These are phyloP conservation scores for Luffa aegyptiaca DNA, from an alignment of 306 rosid species.

Conservation along the genomic window DNA sequence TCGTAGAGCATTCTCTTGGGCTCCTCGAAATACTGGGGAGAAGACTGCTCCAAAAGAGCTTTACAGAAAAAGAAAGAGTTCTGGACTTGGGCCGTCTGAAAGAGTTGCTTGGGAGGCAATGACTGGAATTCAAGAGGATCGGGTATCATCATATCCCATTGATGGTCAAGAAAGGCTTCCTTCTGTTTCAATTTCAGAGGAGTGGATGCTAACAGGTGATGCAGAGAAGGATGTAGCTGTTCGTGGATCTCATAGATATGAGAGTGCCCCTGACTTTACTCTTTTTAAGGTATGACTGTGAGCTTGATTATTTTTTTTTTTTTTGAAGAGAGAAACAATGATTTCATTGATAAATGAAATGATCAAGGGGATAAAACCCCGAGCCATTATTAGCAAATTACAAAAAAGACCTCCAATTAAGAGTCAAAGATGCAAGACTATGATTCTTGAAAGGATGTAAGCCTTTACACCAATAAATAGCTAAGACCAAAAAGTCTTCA, in stretches of 20 bases:
- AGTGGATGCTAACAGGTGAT: slow-evolving; percentile 96
- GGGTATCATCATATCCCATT: slow-evolving; percentile 48
- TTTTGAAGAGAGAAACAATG: too few relatives aligned
- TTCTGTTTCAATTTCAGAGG: slow-evolving; percentile 78
- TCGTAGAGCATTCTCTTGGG: slow-evolving; percentile 95
- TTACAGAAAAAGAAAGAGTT: slow-evolving; percentile 88
- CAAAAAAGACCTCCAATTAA: too few relatives aligned
- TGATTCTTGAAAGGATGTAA: too few relatives aligned
- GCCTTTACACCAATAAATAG: too few relatives aligned
- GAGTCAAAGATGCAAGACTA: too few relatives aligned
- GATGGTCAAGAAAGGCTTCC: slow-evolving; percentile 97
- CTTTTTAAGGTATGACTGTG: slow-evolving; percentile 67
- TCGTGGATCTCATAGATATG: slow-evolving; percentile 82
- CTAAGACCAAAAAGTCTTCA: too few relatives aligned
- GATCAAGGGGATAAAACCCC: too few relatives aligned
- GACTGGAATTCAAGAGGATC: slow-evolving; percentile 97
- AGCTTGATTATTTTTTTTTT: background rate
- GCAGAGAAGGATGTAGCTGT: slow-evolving; percentile 57
- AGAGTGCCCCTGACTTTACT: slow-evolving; percentile 87
- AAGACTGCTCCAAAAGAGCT: slow-evolving; percentile 71
- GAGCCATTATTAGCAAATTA: too few relatives aligned
- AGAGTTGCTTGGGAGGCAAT: slow-evolving; percentile 97
- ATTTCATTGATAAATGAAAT: too few relatives aligned
- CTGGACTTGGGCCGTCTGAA: slow-evolving; percentile 86
- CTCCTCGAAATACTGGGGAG: slow-evolving; percentile 68